These are phyloP conservation scores for Thielaviopsis populi DNA, from an alignment of 2,329 filamentous ascomycete genomes.

Conservation along the genomic window DNA sequence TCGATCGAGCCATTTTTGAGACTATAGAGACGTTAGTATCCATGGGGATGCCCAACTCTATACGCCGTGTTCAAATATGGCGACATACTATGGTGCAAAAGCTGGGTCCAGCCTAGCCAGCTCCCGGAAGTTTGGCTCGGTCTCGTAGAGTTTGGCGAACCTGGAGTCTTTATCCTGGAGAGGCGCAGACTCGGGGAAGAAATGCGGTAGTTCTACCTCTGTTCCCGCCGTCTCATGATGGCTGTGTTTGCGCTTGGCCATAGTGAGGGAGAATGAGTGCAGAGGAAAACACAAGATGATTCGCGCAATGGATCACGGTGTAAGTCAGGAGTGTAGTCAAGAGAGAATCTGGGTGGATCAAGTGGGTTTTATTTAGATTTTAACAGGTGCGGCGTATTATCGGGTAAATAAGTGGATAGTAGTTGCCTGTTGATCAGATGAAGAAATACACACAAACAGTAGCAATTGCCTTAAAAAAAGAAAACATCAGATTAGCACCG, in stretches of 20 bases:
- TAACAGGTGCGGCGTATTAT: background rate
- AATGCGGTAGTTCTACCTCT: background rate
- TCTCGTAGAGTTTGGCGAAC: constrained; percentile 26
- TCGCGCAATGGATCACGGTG: background rate
- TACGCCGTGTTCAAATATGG: background rate
- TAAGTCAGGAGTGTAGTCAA: background rate
- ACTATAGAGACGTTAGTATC: constrained; percentile 19
- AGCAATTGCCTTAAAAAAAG: no score
- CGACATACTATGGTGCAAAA: constrained; percentile 29
- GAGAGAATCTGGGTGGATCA: background rate
- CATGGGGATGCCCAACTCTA: no score
- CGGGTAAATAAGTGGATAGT: background rate
- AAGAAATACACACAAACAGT: no score
- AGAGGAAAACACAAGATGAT: background rate
- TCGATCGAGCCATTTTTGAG: constrained; percentile 44
- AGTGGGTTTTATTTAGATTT: background rate
- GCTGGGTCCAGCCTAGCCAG: constrained; percentile 28
- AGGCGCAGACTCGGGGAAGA: background rate
- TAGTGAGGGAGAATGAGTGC: background rate
- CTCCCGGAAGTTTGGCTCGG: constrained; percentile 30
- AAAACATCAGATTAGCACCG: no score
- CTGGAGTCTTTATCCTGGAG: background rate
- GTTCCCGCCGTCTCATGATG: background rate
- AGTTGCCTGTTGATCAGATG: no score
- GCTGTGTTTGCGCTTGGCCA: constrained; percentile 7